Conservation (phyloP, 2,329 filamentous ascomycete genomes). For the Leptographium galeiforme region DNA sequence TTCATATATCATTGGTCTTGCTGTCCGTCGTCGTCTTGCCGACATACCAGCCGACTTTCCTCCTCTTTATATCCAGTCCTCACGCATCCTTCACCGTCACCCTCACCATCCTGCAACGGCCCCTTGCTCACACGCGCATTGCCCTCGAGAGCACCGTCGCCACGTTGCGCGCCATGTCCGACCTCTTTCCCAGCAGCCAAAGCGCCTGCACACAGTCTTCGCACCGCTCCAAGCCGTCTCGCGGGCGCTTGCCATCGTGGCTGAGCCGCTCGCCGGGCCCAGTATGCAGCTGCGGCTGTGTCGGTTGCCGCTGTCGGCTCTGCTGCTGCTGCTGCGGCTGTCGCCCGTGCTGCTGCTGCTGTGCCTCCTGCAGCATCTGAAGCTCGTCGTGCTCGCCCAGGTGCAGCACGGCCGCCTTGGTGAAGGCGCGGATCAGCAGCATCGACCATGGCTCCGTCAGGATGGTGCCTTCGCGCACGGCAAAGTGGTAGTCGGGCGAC, state of each 20-base stretch:
- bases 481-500: slow-evolving; percentile 32
- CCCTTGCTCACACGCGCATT: slow-evolving; percentile 18
- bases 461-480: slow-evolving; percentile 39
- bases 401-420: slow-evolving; percentile 27
- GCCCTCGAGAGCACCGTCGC: slow-evolving; percentile 53
- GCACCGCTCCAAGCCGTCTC: slow-evolving; percentile 22
- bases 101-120: neutral
- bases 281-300: neutral
- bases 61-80: neutral
- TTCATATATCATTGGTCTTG: no score
- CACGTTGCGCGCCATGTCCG: slow-evolving; percentile 29
- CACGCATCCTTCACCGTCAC: neutral
- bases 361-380: neutral
- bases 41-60: no score
- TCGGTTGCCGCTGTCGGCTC: neutral
- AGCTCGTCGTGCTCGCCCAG: slow-evolving; percentile 22
- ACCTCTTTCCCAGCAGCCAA: slow-evolving; percentile 41
- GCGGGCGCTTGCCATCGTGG: slow-evolving; percentile 10
- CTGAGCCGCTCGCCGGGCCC: slow-evolving; percentile 12
- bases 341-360: slow-evolving; percentile 3
- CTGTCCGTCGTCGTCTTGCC: no score
- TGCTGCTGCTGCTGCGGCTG: slow-evolving; percentile 4
- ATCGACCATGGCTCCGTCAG: slow-evolving; percentile 48
- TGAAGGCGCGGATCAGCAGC: slow-evolving; percentile 38
- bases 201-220: slow-evolving; percentile 38